Evolutionary conservation across 2,329 filamentous ascomycete genomes (phyloP).

Genomic region (Elsinoe necatrix): DNA sequence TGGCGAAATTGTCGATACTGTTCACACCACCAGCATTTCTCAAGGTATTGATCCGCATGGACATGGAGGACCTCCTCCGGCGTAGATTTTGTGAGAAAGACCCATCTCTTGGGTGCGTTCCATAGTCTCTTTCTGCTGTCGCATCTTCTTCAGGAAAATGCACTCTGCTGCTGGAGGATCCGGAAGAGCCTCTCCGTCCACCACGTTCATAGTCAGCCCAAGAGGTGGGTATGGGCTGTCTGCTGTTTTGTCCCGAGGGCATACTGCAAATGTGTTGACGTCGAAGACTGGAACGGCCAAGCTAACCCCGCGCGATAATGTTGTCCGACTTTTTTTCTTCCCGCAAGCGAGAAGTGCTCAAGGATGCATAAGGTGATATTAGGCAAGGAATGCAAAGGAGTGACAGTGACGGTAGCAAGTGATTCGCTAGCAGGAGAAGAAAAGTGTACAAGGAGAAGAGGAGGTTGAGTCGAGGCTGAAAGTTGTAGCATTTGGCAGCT

Average conservation of each 20-base stretch:
- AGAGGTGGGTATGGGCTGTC: constrained; percentile 32
- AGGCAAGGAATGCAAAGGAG: background rate
- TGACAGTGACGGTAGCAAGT: background rate
- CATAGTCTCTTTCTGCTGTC: constrained; percentile 20
- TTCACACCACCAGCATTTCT: constrained; percentile 81
- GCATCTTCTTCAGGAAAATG: constrained; percentile 25
- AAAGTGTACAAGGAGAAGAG: background rate
- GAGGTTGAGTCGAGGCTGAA: background rate
- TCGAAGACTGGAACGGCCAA: background rate
- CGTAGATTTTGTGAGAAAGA: constrained; percentile 23
- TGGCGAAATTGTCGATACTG: constrained; percentile 86
- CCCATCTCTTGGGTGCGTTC: constrained; percentile 12
- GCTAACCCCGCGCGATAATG: constrained; percentile 2
- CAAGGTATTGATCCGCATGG: constrained; percentile 42
- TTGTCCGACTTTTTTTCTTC: background rate
- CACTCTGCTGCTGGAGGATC: constrained; percentile 27
- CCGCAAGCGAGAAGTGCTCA: background rate
- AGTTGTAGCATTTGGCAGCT: constrained; percentile 1
- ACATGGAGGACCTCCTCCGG: constrained; percentile 39
- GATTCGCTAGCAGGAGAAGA: background rate
- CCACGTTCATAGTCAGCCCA: constrained; percentile 40
- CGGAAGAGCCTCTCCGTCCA: constrained; percentile 34
- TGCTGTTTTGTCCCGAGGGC: constrained; percentile 20
- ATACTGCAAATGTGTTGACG: constrained; percentile 21
- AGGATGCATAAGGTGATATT: background rate